Percentiles rank a stretch among this genome's conserved stretches.
Evolutionary conservation across 345 rosid genomes (phyloP).

Genomic region (Erucastrum elatum): DNA sequence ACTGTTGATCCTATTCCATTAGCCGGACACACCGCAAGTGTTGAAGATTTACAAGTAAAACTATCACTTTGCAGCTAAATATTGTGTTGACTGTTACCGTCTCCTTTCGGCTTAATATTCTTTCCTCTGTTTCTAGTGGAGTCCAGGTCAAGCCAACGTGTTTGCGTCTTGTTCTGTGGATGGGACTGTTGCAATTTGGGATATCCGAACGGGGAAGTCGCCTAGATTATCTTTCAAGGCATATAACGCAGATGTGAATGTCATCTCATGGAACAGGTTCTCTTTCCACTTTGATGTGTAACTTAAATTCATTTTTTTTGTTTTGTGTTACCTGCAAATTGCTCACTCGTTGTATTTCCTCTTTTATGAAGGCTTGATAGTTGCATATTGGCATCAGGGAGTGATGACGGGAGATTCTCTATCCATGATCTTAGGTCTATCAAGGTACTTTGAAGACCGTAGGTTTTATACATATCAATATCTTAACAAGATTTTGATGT

Average conservation of each 20-base stretch:
- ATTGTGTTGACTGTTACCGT: neutral
- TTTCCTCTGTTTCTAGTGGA: conserved; percentile 67
- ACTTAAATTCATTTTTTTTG: neutral
- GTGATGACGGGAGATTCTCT: conserved; percentile 94
- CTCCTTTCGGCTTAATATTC: conserved; percentile 20
- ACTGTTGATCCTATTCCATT: conserved; percentile 71
- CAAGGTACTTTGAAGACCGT: conserved; percentile 40
- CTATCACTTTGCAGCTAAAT: neutral
- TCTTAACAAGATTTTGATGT: neutral
- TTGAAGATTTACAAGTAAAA: conserved; percentile 86
- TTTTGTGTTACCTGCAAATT: conserved; percentile 17
- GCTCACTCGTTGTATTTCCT: neutral
- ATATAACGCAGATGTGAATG: conserved; percentile 91
- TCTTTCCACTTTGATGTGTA: conserved; percentile 2
- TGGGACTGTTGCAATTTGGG: conserved; percentile 84
- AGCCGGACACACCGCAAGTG: conserved; percentile 78
- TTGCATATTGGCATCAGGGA: conserved; percentile 92
- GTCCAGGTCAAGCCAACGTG: conserved; percentile 76
- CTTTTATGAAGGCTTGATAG: conserved; percentile 64
- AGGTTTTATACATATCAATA: neutral
- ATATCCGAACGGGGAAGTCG: conserved; percentile 64
- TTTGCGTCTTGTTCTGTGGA: conserved; percentile 93
- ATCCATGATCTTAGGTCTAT: conserved; percentile 85
- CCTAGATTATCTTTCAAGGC: conserved; percentile 77
- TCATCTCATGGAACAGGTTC: conserved; percentile 96